Percentiles rank a stretch among this genome's conserved stretches.
These are phyloP conservation scores for Leishmania tarentolae DNA, from an alignment of 208 protist species.

Conservation along the genomic window DNA sequence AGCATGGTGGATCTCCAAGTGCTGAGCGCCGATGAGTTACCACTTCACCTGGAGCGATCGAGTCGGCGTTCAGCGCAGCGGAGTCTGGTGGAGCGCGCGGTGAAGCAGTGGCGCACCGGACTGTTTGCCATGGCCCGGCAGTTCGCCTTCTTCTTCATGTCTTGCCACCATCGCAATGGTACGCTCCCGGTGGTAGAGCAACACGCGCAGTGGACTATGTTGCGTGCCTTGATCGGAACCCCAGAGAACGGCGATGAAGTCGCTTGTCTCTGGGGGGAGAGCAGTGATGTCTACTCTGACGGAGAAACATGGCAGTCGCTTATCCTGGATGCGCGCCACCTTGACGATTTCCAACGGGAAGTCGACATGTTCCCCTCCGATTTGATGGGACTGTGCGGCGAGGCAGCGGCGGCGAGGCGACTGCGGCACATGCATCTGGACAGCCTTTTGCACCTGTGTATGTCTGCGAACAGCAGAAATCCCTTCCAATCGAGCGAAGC, in stretches of 20 bases:
- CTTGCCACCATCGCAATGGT: background rate
- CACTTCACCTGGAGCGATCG: background rate
- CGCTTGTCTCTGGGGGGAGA: conserved; percentile 24
- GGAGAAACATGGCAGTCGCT: conserved; percentile 23
- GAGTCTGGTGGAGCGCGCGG: conserved; percentile 15
- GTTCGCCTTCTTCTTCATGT: conserved; percentile 25
- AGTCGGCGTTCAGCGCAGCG: conserved; percentile 11
- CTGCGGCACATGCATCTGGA: conserved; percentile 7
- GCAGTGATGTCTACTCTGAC: background rate
- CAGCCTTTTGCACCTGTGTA: conserved; percentile 13
- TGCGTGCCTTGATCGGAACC: conserved; percentile 21
- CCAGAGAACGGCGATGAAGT: conserved; percentile 19
- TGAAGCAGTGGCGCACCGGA: conserved; percentile 10
- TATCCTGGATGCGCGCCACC: conserved; percentile 22
- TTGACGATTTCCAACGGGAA: conserved; percentile 18
- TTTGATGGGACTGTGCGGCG: conserved; percentile 47
- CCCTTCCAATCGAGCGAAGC: background rate
- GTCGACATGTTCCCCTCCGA: conserved; percentile 25
- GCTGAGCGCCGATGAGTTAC: background rate
- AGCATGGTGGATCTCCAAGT: background rate
- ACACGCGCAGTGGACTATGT: conserved; percentile 24
- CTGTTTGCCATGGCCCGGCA: conserved; percentile 29
- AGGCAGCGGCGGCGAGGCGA: conserved; percentile 12
- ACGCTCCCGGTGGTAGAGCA: conserved; percentile 13
- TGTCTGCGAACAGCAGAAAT: background rate